Evolutionary conservation across 352 stramenopile genomes (phyloP), one percentile per base, ranked within the genome.

Genomic region (Phytophthora pseudosyringae): DNA sequence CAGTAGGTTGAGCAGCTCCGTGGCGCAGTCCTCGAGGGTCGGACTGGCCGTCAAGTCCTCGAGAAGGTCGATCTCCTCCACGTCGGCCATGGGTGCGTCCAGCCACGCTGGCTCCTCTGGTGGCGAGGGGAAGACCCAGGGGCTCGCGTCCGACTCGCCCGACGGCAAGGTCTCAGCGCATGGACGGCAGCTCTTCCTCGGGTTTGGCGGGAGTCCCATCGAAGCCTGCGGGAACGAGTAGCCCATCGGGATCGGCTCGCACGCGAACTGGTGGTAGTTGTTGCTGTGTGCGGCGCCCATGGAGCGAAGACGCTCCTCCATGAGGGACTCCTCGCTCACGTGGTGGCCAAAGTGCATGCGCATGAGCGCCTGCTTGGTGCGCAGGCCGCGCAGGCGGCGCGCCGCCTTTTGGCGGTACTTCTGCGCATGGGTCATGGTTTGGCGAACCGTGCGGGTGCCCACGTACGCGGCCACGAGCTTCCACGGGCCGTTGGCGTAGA

Each of bases 391-490:
- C 7, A 90, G 67, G 3, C 83, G 72, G 0, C 83, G 78, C 16
- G 74, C 77, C 6, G 77, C 70, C 47, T 92, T 91, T 54, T 89
- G 75, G 0, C 79, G 78, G 59, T 90, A 91, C 69, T 91, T 90
- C 45, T 91, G 83, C 18, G 80, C 83, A 48, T 93, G 82, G 0
- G 81, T 91, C 80, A 90, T 90, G 32, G 81, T 89, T 75, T 92
- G 83, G 11, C 83, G 79, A 47, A 90, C 81, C 0, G 81, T 90
- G 51, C 82, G 82, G 15, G 85, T 91, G 33, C 74, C 81, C 2
- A 93, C 80, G 39, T 83, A 79, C 31, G 79, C 75, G 11, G 83
- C 82, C 12, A 93, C 77, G 44, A 82, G 43, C 47, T 89, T 90
- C 81, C 83, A 91, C 2, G 83, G 85, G 0, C 82, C 81, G 33